These are phyloP conservation scores for Pelargonium cotyledonis DNA, from an alignment of 441 rosid genomes.

Conservation along the genomic window DNA sequence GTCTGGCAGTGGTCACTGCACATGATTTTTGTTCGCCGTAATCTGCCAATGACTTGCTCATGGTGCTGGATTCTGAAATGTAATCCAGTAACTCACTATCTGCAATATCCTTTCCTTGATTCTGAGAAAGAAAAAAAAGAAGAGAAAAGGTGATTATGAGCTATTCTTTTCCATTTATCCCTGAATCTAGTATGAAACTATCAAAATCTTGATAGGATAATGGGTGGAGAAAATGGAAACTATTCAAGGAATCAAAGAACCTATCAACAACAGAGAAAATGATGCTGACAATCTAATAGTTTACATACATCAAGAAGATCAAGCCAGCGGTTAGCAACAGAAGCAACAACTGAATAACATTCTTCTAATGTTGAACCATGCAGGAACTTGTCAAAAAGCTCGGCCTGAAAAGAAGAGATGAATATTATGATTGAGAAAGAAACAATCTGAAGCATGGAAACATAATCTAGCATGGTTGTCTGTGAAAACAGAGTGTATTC, in stretches of 20 bases:
- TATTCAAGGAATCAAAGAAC: slow-evolving; percentile 10
- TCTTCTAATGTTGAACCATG: slow-evolving; percentile 84
- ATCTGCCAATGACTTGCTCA: slow-evolving; percentile 96
- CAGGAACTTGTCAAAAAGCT: slow-evolving; percentile 94
- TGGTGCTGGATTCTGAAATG: slow-evolving; percentile 99
- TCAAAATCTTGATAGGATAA: slow-evolving; percentile 5
- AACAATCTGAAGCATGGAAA: slow-evolving; percentile 7
- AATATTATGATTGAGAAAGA: slow-evolving; percentile 17
- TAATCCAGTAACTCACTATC: slow-evolving; percentile 94
- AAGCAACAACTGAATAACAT: slow-evolving; percentile 93
- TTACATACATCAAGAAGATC: slow-evolving; percentile 90
- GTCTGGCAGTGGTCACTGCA: slow-evolving; percentile 98
- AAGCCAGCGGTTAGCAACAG: slow-evolving; percentile 96
- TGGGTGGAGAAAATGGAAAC: slow-evolving; percentile 12
- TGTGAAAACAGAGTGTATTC: neutral
- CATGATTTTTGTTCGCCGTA: slow-evolving; percentile 97
- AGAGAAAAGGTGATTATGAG: slow-evolving; percentile 14
- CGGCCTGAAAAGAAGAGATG: slow-evolving; percentile 52
- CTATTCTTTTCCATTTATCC: slow-evolving; percentile 10
- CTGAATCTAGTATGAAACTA: slow-evolving; percentile 10
- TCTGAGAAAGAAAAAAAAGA: slow-evolving; percentile 41
- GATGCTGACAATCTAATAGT: slow-evolving; percentile 4
- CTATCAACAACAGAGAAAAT: slow-evolving; percentile 10
- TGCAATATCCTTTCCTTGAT: slow-evolving; percentile 85
- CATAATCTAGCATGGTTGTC: slow-evolving; percentile 3